Percentiles rank a stretch among this genome's conserved stretches.
These are phyloP conservation scores for Glycine soja DNA, from an alignment of 306 rosid genomes.

Conservation along the genomic window DNA sequence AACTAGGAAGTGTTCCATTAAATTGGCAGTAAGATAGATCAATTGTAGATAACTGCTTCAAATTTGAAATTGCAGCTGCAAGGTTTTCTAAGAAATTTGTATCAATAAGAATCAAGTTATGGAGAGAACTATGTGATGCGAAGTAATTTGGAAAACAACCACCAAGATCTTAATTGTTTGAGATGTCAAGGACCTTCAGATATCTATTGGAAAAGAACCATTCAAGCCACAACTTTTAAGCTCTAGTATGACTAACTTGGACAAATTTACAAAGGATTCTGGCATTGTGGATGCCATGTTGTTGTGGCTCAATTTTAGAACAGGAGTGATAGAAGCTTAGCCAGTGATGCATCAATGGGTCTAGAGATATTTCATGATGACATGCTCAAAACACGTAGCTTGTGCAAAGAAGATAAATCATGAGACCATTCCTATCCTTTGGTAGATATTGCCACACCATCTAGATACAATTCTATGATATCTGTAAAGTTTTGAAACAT, in stretches of 20 bases:
- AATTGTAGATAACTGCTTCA: constrained; percentile 40
- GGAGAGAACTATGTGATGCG: constrained; percentile 22
- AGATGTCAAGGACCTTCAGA: constrained; percentile 49
- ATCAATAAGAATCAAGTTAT: not conserved
- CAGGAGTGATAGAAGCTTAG: constrained; percentile 32
- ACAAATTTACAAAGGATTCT: constrained; percentile 35
- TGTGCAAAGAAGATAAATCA: too few relatives aligned
- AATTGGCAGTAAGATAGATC: constrained; percentile 48
- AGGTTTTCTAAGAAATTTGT: constrained; percentile 50
- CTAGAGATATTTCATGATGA: constrained; percentile 47
- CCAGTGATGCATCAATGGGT: constrained; percentile 49
- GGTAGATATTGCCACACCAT: too few relatives aligned
- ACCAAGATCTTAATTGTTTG: constrained; percentile 31
- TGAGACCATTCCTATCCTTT: too few relatives aligned
- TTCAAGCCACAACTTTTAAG: constrained; percentile 28
- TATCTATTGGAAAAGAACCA: constrained; percentile 44
- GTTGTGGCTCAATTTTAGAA: constrained; percentile 32
- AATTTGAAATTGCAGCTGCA: constrained; percentile 35
- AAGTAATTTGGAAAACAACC: constrained; percentile 58
- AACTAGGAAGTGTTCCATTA: constrained; percentile 45
- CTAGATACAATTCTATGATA: too few relatives aligned
- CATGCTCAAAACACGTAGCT: too few relatives aligned
- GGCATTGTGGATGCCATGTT: constrained; percentile 44
- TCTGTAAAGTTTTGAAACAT: too few relatives aligned
- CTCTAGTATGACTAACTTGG: constrained; percentile 34